phyloP scores from a whole-genome alignment of 495 filamentous ascomycete genomes.

The Talaromyces stipitatus region DNA sequence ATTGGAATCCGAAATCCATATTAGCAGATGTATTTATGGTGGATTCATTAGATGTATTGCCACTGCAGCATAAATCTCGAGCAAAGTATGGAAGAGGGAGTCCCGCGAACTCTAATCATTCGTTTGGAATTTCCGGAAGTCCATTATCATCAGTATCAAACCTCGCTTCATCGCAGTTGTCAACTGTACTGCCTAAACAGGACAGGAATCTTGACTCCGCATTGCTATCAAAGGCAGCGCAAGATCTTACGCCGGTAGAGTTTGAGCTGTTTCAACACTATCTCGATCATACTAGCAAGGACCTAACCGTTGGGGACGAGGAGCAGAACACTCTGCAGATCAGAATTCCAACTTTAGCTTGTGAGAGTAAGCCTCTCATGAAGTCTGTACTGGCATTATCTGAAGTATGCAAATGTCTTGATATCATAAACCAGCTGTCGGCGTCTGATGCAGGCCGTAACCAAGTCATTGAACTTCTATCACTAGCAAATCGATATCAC shows the following conservation, averaged over 20 bases:
- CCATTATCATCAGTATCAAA: not conserved
- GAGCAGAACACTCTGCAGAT: constrained; percentile 33
- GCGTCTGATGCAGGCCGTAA: constrained; percentile 10
- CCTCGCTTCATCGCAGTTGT: not conserved
- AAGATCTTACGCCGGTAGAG: constrained; percentile 20
- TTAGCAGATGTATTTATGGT: not conserved
- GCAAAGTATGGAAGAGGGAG: not conserved
- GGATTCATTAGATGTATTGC: not conserved
- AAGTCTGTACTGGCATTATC: constrained; percentile 31
- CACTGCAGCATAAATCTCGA: not conserved
- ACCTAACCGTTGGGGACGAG: constrained; percentile 21
- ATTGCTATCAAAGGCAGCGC: not conserved
- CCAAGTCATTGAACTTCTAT: constrained; percentile 21
- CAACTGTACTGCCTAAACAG: not conserved
- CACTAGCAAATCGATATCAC: constrained; percentile 25
- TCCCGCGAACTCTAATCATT: not conserved
- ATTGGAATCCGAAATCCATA: not conserved
- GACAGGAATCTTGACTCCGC: not conserved
- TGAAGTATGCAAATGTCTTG: constrained; percentile 30
- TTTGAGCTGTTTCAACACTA: constrained; percentile 31
- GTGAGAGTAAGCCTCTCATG: constrained; percentile 31
- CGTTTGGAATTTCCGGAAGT: not conserved
- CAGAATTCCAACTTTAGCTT: constrained; percentile 34
- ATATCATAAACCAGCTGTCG: constrained; percentile 21
- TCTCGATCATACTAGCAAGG: constrained; percentile 32